Base-by-base conservation (phyloP, 2,329 filamentous ascomycete species). In the Aureobasidium leucospermi region DNA sequence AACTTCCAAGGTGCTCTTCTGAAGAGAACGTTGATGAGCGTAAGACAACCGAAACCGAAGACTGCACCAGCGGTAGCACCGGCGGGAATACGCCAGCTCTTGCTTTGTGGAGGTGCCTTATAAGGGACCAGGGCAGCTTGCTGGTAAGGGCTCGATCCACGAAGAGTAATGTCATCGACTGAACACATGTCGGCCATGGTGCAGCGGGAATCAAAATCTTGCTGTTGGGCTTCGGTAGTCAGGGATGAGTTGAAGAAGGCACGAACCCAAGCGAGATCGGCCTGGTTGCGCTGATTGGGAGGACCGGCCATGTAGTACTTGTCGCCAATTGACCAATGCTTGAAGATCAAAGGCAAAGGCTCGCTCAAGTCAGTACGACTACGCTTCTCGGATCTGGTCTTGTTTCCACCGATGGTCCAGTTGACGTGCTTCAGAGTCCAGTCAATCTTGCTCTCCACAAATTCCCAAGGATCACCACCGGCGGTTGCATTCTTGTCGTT, bases 221-320 rank as follows among this genome's bases (percentile, higher is more conserved):
- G 6, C 11, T 59, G 34, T 34, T 51, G 10, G 1, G 16, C 38
- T 13, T 65, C 58, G 8, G 68, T 75, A 66, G 71, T 75, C 7
- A 70, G 63, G 1, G 77, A 78, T 0, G 76, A 76, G 63, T 80
- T 80, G 71, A 80, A 80, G 64, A 80, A 80, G 31, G 76, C 67
- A n/a, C 77, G 72, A 9, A 75, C 71, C 74, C 76, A 80, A 7
- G 69, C 74, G 34, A 80, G 65, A 28, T 74, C 74, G 5, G 77
- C 78, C 19, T 68, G 65, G 2, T 75, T 73, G n/a, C 65, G 67
- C 19, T 69, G 69, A 15, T 42, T 48, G 1, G 78, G 77, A 13
- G 78, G 78, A 4, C 78, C 78, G 64, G 75, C 68, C 70, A 76
- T 79, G 1, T 69, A 75, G 61, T 72, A 73, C 11, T 65, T 62